These are phyloP conservation scores for Pseudopithomyces maydicus DNA, from an alignment of 2,329 filamentous ascomycete species.

Conservation along the genomic window DNA sequence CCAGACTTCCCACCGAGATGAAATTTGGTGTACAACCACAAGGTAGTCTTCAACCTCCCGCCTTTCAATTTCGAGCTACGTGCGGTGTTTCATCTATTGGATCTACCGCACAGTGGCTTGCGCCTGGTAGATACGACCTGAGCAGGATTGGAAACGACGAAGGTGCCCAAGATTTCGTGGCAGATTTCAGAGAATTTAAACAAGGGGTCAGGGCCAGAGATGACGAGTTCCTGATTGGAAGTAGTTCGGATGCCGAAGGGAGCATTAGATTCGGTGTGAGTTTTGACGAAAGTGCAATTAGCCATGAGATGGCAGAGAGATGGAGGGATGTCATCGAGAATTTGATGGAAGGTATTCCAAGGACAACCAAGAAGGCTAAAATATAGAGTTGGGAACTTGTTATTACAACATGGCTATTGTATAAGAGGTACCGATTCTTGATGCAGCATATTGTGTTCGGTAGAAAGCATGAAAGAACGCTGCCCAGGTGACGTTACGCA, in stretches of 20 bases:
- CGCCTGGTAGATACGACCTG: constrained; percentile 31
- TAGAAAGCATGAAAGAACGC: too few relatives aligned
- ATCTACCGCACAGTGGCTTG: constrained; percentile 40
- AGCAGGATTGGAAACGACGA: constrained; percentile 22
- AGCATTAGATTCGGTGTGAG: constrained; percentile 47
- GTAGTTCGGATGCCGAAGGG: constrained; percentile 43
- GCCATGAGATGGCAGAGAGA: constrained; percentile 30
- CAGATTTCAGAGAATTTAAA: constrained; percentile 43
- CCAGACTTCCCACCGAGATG: constrained; percentile 38
- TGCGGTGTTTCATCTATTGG: constrained; percentile 54
- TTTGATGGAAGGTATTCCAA: constrained; percentile 31
- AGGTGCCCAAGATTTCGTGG: constrained; percentile 43
- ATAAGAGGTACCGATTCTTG: too few relatives aligned
- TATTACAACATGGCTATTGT: too few relatives aligned
- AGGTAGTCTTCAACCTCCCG: constrained; percentile 39
- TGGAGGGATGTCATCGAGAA: constrained; percentile 40
- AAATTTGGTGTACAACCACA: constrained; percentile 42
- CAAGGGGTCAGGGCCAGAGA: constrained; percentile 52
- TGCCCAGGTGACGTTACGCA: too few relatives aligned
- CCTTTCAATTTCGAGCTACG: constrained; percentile 44
- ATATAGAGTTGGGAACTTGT: constrained; percentile 14
- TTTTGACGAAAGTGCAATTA: constrained; percentile 48
- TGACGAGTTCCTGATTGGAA: constrained; percentile 53
- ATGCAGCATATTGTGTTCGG: too few relatives aligned
- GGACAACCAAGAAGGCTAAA: constrained; percentile 12